Conservation (phyloP, 768 basidiomycete species). For the Mycena crocata region DNA sequence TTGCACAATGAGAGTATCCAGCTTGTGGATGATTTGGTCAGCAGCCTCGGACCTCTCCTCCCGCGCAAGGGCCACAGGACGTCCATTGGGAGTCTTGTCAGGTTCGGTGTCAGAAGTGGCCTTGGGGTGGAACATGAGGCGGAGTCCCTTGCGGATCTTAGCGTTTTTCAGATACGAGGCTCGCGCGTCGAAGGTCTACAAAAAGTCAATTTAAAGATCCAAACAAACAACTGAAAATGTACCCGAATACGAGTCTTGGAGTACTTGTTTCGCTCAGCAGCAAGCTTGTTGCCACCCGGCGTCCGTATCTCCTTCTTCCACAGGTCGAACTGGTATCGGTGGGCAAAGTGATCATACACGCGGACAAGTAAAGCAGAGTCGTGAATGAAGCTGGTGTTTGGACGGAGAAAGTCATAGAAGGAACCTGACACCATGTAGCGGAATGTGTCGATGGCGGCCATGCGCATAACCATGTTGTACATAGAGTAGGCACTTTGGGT, state of each 20-base stretch:
- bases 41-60: background rate
- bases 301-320: conserved; percentile 11
- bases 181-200: background rate
- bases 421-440: background rate
- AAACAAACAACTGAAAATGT: background rate
- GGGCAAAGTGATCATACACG: conserved; percentile 11
- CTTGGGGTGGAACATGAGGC: conserved; percentile 4
- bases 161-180: background rate
- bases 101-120: conserved; percentile 18
- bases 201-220: background rate
- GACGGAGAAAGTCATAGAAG: conserved; percentile 3
- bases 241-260: background rate
- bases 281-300: conserved; percentile 1
- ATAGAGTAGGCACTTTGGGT: background rate
- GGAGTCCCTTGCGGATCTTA: background rate
- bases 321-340: background rate
- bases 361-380: background rate
- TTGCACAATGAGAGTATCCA: background rate
- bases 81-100: background rate
- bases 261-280: conserved; percentile 1
- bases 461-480: conserved; percentile 14
- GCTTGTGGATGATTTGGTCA: conserved; percentile 1
- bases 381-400: background rate
- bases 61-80: conserved; percentile 1
- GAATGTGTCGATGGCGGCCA: conserved; percentile 15